Base-by-base conservation (phyloP, 2,329 filamentous ascomycete genomes). In the Penicillium capsulatum region DNA sequence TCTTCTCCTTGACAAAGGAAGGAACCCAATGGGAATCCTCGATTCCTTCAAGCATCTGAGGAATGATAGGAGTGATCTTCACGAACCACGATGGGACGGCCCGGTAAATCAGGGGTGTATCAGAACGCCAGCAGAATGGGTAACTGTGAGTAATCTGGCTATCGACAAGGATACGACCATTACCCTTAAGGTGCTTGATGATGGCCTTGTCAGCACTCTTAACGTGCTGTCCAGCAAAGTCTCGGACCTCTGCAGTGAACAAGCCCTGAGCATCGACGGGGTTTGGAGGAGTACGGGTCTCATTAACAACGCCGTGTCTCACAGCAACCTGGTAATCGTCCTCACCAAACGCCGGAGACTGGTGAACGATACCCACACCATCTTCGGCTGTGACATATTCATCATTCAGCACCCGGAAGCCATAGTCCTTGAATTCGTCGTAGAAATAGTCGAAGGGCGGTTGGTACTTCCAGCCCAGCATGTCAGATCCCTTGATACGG, bases 81-180 rank as follows among this genome's bases (percentile, higher is more conserved):
- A 97, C 84, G 63, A 96, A 96, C 91, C 91, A 97, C 1, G 89
- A 88, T 7, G 90, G 86, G 13, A 96, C 88, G 17, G 91, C 88
- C 50, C 86, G 81, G 68, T 94, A 92, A 55, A 97, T 95, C 47
- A 97, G 75, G 19, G 89, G 91, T 0, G 87, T 96, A 61, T 96
- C 91, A n/a, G 89, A 95, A 45, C 91, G 81, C 70, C 86, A 89
- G 66, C 91, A 96, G 78, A 91, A 91, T 14, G 88, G 89, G 64
- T 95, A 94, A 55, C 86, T 91, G 71, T 97, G 91, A 60, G 78
- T 87, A 47, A 95, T 77, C 65, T 94, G 87, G 34, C 86, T 87
- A 50, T 95, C 89, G 19, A 89, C 84, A 24, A 95, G 75, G 36
- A 96, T 63, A 38, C 88, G 80, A 10, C 85, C 87, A 14, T 75